Conservation (phyloP, 768 basidiomycete species). For the Tricholoma bakamatsutake region DNA sequence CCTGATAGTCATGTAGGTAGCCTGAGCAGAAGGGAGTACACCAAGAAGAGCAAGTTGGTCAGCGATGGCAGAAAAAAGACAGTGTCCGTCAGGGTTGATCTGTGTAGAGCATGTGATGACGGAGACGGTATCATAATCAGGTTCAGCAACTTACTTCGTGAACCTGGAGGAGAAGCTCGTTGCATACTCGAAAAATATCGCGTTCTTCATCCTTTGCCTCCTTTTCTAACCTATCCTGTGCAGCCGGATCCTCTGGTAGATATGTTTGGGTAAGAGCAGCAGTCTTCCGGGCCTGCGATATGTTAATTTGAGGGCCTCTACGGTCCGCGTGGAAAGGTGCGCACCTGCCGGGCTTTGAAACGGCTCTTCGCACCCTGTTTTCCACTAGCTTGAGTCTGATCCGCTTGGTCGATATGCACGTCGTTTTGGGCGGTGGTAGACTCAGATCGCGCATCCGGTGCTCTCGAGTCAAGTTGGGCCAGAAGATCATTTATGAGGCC, state of each 20-base stretch:
- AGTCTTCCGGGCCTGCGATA: constrained; percentile 61
- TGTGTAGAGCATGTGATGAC: constrained; percentile 22
- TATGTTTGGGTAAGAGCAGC: constrained; percentile 53
- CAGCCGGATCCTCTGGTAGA: constrained; percentile 48
- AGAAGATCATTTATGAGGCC: constrained; percentile 72
- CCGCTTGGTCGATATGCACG: constrained; percentile 33
- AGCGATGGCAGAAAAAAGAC: constrained; percentile 90
- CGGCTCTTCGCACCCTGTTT: constrained; percentile 59
- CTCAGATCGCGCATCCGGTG: constrained; percentile 44
- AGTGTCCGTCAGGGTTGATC: constrained; percentile 95
- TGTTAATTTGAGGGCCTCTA: not conserved
- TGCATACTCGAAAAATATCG: constrained; percentile 58
- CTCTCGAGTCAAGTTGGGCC: constrained; percentile 65
- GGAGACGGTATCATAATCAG: not conserved
- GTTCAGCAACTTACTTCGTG: constrained; percentile 44
- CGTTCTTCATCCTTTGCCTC: constrained; percentile 66
- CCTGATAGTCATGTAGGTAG: constrained; percentile 59
- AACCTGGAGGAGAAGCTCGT: constrained; percentile 58
- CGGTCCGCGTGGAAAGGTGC: not conserved
- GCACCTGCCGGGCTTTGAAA: constrained; percentile 68
- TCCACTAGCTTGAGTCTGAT: constrained; percentile 21
- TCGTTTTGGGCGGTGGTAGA: constrained; percentile 44
- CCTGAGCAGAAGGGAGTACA: constrained; percentile 50
- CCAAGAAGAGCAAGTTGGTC: constrained; percentile 82
- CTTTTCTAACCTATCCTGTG: constrained; percentile 51